Evolutionary conservation across 257 asterid genomes (phyloP).

Genomic region (Solanum neorickii): DNA sequence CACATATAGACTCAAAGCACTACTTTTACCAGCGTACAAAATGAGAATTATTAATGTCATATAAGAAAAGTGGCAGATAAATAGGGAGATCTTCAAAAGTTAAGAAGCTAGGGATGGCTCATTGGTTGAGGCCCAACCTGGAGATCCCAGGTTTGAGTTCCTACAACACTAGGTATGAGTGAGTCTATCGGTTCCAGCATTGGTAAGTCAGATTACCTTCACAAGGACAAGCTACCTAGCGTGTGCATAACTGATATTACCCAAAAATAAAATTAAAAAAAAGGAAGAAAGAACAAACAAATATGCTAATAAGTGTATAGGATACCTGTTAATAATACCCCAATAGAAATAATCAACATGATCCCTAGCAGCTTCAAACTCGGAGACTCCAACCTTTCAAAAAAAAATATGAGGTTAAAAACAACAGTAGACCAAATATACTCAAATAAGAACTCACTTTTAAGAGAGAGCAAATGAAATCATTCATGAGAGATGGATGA

Average conservation of each 20-base stretch:
- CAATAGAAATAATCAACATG: slow-evolving; percentile 64
- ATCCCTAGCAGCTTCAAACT: slow-evolving; percentile 87
- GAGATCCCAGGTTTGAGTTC: background rate
- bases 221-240: background rate
- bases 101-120: background rate
- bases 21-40: background rate
- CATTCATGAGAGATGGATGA: background rate
- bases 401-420: slow-evolving; percentile 14
- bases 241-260: background rate
- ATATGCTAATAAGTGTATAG: background rate
- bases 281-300: background rate
- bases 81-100: background rate
- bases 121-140: background rate
- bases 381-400: slow-evolving; percentile 87
- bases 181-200: background rate
- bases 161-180: background rate
- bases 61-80: background rate
- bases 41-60: background rate
- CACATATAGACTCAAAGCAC: background rate
- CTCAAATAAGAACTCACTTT: background rate
- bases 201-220: background rate
- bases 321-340: slow-evolving; percentile 86
- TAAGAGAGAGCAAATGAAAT: background rate
- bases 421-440: background rate
- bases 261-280: background rate